These are phyloP conservation scores for Termitomyces sp. DNA, from an alignment of 768 basidiomycete species.

Conservation along the genomic window DNA sequence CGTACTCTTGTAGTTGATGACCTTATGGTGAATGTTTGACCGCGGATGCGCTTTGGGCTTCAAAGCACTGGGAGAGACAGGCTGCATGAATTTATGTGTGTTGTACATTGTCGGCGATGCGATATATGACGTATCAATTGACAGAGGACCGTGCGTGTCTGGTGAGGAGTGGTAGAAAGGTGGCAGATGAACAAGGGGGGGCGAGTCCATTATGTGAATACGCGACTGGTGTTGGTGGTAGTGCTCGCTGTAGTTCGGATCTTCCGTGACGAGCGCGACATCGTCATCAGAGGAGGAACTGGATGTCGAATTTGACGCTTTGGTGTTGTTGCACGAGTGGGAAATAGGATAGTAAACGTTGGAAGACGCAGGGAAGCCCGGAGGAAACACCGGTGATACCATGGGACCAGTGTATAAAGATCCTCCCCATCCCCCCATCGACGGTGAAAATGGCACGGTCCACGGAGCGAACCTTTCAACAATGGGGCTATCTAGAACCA, in stretches of 20 bases:
- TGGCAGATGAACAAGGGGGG: slow-evolving; percentile 26
- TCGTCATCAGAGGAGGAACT: slow-evolving; percentile 25
- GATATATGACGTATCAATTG: slow-evolving; percentile 16
- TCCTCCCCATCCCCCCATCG: not conserved
- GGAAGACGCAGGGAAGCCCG: not conserved
- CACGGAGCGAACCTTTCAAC: not conserved
- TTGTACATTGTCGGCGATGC: slow-evolving; percentile 8
- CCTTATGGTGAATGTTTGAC: slow-evolving; percentile 26
- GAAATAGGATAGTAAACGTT: slow-evolving; percentile 8
- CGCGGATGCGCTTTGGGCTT: slow-evolving; percentile 16
- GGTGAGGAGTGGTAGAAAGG: slow-evolving; percentile 19
- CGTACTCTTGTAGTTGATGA: slow-evolving; percentile 38
- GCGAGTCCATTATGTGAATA: slow-evolving; percentile 27
- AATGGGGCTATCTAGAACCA: not conserved
- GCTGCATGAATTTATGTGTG: slow-evolving; percentile 2
- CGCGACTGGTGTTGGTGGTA: slow-evolving; percentile 35
- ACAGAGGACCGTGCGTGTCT: slow-evolving; percentile 8
- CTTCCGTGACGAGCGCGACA: slow-evolving; percentile 27
- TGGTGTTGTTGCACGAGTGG: slow-evolving; percentile 9
- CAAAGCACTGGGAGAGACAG: slow-evolving; percentile 4
- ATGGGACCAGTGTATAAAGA: slow-evolving; percentile 1
- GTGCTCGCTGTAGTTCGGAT: slow-evolving; percentile 36
- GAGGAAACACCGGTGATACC: slow-evolving; percentile 8
- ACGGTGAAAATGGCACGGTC: not conserved
- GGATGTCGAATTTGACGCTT: slow-evolving; percentile 12